A percentile compares a stretch with the other conserved stretches of the same genome.
Conservation (phyloP, 2,329 filamentous ascomycete species). For the Bipolaris zeicola region DNA sequence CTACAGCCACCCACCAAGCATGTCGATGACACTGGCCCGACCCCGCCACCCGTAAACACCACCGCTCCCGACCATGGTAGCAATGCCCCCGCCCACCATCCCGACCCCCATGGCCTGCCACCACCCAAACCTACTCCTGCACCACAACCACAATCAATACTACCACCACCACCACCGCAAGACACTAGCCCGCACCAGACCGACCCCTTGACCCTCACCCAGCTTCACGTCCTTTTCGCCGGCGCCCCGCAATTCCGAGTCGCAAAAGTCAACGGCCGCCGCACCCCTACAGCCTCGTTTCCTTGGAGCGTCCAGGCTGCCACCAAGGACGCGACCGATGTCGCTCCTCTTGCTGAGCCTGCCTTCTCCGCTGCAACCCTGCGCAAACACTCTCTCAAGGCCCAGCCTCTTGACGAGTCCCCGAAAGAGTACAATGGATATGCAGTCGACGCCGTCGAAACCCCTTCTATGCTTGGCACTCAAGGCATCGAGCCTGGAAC, state of each 20-base stretch:
- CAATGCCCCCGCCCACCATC: conserved; percentile 13
- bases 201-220: conserved; percentile 50
- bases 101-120: conserved; percentile 16
- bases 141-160: too few species aligned
- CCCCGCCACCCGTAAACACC: conserved; percentile 13
- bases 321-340: conserved; percentile 68
- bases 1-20: conserved; percentile 23
- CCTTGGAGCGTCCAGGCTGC: conserved; percentile 67
- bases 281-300: conserved; percentile 68
- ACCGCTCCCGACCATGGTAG: conserved; percentile 20
- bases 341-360: conserved; percentile 35
- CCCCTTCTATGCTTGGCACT: conserved; percentile 74
- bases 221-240: conserved; percentile 73
- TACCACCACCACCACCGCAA: conserved; percentile 17
- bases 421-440: conserved; percentile 34
- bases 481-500: conserved; percentile 74
- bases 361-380: conserved; percentile 47
- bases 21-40: conserved; percentile 11
- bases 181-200: conserved; percentile 11
- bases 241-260: conserved; percentile 76
- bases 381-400: conserved; percentile 24
- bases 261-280: conserved; percentile 64
- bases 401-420: conserved; percentile 20
- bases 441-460: conserved; percentile 52
- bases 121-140: conserved; percentile 7